Percentiles rank a stretch among this genome's conserved stretches.
phyloP scores from a whole-genome alignment of 176 grass and related monocot genomes.

The Otatea glauca region DNA sequence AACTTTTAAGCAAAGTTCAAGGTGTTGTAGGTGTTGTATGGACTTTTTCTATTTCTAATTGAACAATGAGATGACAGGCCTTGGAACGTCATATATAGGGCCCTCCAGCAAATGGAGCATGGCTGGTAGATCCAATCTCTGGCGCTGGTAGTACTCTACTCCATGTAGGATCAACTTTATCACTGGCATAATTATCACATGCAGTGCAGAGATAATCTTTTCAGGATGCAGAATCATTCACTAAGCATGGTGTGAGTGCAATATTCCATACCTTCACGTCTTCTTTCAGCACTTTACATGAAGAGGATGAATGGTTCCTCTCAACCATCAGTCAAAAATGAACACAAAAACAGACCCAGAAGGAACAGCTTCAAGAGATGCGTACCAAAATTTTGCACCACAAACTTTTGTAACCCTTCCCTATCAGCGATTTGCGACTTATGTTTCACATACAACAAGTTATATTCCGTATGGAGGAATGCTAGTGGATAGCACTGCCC shows the following conservation, averaged over 20 bases:
- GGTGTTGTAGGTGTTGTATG: too few species aligned
- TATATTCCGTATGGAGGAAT: neutral
- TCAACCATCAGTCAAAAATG: neutral
- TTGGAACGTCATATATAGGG: neutral
- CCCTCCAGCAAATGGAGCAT: neutral
- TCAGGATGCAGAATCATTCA: constrained; percentile 2
- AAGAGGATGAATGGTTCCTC: neutral
- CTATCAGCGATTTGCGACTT: neutral
- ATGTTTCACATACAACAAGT: neutral
- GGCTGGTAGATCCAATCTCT: constrained; percentile 33
- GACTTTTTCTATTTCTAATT: neutral
- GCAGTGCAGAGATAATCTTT: neutral
- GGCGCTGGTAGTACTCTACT: neutral
- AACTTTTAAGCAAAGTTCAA: too few species aligned
- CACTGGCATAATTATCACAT: constrained; percentile 18
- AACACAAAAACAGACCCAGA: neutral
- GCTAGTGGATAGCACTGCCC: neutral
- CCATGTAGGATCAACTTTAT: neutral
- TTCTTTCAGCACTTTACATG: neutral
- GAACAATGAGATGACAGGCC: neutral
- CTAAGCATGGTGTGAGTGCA: neutral
- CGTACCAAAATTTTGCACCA: neutral
- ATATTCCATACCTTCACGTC: neutral
- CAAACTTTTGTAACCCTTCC: neutral
- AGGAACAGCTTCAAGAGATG: neutral